phyloP scores from a whole-genome alignment of 2,329 filamentous ascomycete species.

The Verticillium albo-atrum region DNA sequence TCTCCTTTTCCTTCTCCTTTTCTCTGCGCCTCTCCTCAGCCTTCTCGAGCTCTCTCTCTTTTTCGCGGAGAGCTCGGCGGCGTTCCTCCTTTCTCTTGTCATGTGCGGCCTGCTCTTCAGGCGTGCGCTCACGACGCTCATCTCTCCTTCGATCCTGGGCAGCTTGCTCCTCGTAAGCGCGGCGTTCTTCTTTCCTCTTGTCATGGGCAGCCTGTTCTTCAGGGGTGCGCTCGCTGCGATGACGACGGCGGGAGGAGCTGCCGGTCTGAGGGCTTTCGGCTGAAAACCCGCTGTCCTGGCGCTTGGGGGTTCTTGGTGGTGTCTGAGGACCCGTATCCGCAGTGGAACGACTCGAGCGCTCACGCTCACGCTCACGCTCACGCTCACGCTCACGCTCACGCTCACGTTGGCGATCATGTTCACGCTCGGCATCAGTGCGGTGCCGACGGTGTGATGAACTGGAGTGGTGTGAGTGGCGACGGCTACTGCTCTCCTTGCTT shows the following conservation, averaged over 20 bases:
- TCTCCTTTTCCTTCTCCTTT: slow-evolving; percentile 4
- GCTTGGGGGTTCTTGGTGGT: slow-evolving; percentile 33
- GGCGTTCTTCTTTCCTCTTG: slow-evolving; percentile 6
- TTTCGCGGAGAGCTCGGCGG: slow-evolving; percentile 12
- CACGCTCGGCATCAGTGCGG: slow-evolving; percentile 28
- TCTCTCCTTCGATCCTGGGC: slow-evolving; percentile 45
- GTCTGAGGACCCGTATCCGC: slow-evolving; percentile 23
- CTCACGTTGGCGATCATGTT: slow-evolving; percentile 1
- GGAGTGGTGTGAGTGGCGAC: slow-evolving; percentile 17
- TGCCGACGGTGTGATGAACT: slow-evolving; percentile 21
- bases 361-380: slow-evolving; percentile 1
- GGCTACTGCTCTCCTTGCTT: slow-evolving; percentile 19
- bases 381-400: slow-evolving; percentile 5
- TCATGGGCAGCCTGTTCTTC: slow-evolving; percentile 12
- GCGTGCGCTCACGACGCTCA: slow-evolving; percentile 39
- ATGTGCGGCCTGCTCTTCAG: slow-evolving; percentile 45
- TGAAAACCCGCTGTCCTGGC: slow-evolving; percentile 42
- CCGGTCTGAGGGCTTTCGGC: slow-evolving; percentile 26
- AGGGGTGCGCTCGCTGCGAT: slow-evolving; percentile 29
- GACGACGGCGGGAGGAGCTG: slow-evolving; percentile 2
- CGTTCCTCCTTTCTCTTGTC: slow-evolving; percentile 46
- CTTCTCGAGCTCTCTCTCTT: slow-evolving; percentile 9
- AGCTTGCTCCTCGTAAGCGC: slow-evolving; percentile 44
- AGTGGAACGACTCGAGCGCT: slow-evolving; percentile 19
- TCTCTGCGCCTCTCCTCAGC: slow-evolving; percentile 10